Conservation (phyloP, 495 filamentous ascomycete species). For the Aspergillus biplanus region DNA sequence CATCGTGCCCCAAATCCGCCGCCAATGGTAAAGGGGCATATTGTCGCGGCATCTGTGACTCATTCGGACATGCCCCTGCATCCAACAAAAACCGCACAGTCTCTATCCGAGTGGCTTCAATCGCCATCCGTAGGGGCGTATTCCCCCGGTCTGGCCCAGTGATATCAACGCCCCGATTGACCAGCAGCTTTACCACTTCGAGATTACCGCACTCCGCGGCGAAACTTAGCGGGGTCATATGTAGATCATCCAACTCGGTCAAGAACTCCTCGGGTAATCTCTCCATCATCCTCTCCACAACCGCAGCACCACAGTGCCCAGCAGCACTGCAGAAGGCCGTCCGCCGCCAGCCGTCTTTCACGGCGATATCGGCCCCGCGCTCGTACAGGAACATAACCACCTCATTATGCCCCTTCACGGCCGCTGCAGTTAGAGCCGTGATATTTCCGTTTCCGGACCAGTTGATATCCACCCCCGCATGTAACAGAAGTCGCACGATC, state of each 20-base stretch:
- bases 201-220: not conserved
- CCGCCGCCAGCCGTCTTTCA: not conserved
- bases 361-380: not conserved
- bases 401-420: not conserved
- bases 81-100: not conserved
- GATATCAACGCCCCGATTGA: not conserved
- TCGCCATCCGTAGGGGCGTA: not conserved
- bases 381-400: not conserved
- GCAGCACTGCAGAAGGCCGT: not conserved
- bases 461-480: not conserved
- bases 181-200: not conserved
- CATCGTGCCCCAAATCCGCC: not conserved
- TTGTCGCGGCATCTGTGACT: not conserved
- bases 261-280: not conserved
- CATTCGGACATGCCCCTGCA: not conserved
- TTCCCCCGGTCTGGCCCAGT: not conserved
- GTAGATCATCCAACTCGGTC: not conserved
- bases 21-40: not conserved
- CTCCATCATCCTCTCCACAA: not conserved
- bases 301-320: not conserved
- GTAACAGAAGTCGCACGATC: not conserved
- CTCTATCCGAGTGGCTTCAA: not conserved
- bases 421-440: not conserved
- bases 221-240: not conserved
- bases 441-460: not conserved